Conservation (phyloP, 1,284 basidiomycete genomes). For the Fomitiporia mediterranea region DNA sequence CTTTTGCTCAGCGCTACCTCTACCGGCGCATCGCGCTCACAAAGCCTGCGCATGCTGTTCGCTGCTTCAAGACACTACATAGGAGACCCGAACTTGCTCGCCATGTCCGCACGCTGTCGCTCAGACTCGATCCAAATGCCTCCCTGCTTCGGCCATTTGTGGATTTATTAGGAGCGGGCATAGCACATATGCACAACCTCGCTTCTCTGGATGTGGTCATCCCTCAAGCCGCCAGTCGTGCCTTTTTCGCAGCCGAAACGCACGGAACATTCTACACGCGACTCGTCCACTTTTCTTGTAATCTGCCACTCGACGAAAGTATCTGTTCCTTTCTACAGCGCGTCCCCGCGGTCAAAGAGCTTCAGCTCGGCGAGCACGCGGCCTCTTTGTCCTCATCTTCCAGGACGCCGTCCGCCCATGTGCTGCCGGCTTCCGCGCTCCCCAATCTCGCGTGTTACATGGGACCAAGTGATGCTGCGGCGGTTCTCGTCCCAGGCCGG, state of each 20-base stretch:
- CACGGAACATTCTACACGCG: conserved; percentile 35
- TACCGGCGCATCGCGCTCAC: conserved; percentile 53
- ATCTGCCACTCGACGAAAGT: conserved; percentile 53
- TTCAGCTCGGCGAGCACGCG: conserved; percentile 41
- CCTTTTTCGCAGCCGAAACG: conserved; percentile 37
- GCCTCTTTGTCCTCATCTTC: conserved; percentile 13
- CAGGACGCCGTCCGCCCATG: conserved; percentile 16
- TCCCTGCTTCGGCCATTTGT: conserved; percentile 44
- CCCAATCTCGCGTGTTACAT: conserved; percentile 53
- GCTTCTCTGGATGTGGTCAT: conserved; percentile 52
- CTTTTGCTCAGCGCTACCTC: conserved; percentile 52
- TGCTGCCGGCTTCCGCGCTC: conserved; percentile 35
- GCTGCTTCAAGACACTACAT: conserved; percentile 50
- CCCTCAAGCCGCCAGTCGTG: conserved; percentile 46
- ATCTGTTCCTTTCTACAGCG: conserved; percentile 52
- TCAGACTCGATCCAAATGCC: conserved; percentile 42
- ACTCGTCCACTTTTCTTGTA: conserved; percentile 51
- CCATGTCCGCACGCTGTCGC: conserved; percentile 54
- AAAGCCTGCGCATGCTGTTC: conserved; percentile 39
- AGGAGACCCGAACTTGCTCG: conserved; percentile 46
- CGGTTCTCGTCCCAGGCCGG: conserved; percentile 52
- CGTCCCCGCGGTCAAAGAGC: conserved; percentile 45
- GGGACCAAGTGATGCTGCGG: conserved; percentile 52
- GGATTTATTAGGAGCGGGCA: conserved; percentile 42
- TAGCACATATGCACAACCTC: conserved; percentile 55